Base-by-base conservation (phyloP, 2,329 filamentous ascomycete species). In the Fusarium fracticaudum region DNA sequence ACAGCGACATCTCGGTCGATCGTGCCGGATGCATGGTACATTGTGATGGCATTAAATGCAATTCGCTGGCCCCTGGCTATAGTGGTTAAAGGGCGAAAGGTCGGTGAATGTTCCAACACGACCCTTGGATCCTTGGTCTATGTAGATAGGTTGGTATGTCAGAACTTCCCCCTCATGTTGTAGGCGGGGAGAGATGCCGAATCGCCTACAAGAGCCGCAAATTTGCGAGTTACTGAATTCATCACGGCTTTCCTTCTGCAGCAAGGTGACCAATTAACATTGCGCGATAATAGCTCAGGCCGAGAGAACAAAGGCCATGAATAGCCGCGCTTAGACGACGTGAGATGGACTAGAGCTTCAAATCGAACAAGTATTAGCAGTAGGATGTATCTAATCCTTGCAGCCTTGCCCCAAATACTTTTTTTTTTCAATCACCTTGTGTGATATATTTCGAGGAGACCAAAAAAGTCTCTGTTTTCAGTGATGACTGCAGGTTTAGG, bases 341-440 rank as follows among this genome's bases (percentile, higher is more conserved):
- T 57, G 26, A 51, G 40, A 67, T 67, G 54, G 53, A 45, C 60
- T 26, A 11, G 18, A 26, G 43, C 67, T 33, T 51, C 47, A 15
- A 54, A 74, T 70, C 69, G 65, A 73, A 70, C 69, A 75, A 73
- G 66, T 68, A 74, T 74, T 72, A 70, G 68, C 71, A 77, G 74
- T 61, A 58, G 65, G 69, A 67, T 71, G 68, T 69, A 45, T 35
- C 54, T 55, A 33, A 70, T 65, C 67, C 72, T 67, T 72, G 65
- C 62, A 55, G 29, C 57, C 58, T 58, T 67, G 62, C 68, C 60
- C 64, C 64, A 71, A 71, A 53, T 51, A 47, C 58, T 68, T 24
- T 68, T 71, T 71, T 29, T 64, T 71, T 66, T 35, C 63, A 51
- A 53, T 61, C 51, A 50, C 22, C 41, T 50, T 26, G 47, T 76